Conservation (phyloP, 495 filamentous ascomycete species). For the Talaromyces liani region DNA sequence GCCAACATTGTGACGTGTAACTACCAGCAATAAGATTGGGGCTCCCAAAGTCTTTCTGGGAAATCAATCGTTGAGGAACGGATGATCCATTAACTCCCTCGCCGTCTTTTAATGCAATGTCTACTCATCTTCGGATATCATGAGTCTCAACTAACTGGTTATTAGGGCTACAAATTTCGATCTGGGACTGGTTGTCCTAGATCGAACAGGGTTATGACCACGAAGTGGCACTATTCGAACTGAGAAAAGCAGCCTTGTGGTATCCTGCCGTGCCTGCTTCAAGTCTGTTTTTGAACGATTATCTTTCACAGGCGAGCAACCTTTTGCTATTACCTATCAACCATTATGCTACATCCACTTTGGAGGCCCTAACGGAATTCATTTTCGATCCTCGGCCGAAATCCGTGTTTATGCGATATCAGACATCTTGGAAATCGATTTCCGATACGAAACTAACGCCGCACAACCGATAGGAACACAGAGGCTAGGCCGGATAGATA, state of each 20-base stretch:
- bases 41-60: too few relatives aligned
- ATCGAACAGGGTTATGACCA: background rate
- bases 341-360: background rate
- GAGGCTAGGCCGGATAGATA: background rate
- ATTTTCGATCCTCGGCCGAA: background rate
- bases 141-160: background rate
- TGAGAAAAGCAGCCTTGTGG: background rate
- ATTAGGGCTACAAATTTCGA: background rate
- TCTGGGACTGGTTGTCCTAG: background rate
- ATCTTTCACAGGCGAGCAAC: background rate
- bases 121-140: background rate
- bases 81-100: constrained; percentile 24
- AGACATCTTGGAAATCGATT: background rate
- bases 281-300: background rate
- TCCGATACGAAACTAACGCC: background rate
- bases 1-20: too few relatives aligned
- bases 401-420: background rate
- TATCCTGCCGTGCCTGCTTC: background rate
- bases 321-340: background rate
- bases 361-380: background rate
- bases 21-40: too few relatives aligned
- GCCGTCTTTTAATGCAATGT: constrained; percentile 24
- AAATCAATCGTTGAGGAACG: constrained; percentile 6
- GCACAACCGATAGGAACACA: background rate
- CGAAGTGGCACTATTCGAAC: background rate